Evolutionary conservation across 2,329 filamentous ascomycete species (phyloP), one percentile per base, ranked within the genome.

Genomic region (Pezicula rhizophila): DNA sequence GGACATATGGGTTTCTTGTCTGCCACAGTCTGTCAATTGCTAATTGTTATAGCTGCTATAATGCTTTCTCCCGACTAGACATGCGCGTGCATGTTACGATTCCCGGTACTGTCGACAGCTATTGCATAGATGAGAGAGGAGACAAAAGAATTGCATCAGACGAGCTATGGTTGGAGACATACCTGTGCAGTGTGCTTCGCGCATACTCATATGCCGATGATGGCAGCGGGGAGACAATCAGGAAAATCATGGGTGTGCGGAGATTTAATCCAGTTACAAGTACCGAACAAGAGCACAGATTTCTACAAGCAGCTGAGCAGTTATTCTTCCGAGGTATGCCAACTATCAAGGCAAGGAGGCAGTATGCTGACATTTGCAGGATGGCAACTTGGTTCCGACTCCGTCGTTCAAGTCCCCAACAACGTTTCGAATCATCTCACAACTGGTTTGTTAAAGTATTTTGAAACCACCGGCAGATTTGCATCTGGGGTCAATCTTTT

Each of bases 71-170:
- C 5, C 82, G 95, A 56, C 78, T 97, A 46, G 93, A 99, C 64
- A 99, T 99, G 93, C 89, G 93, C 52, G 92, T 99, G 11, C 91
- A 97, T 64, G 92, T 99, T 51, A 92, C 91, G 56, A 97, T 99
- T 56, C 93, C 93, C 15, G 93, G 93, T 52, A 93, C 88, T 8
- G 89, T 99, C 46, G 92, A 99, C 68, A 95, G 89, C 69, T 97
- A 96, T 67, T 97, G 92, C 67, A 87, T 99, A 50, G 92, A 99
- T 67, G 93, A 99, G 71, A 84, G 91, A 61, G 93, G 93, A 57
- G 92, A 96, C 67, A 96, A 95, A 73, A 82, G 90, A 57, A 87
- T 93, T 57, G 89, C 92, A 12, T 92, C 91, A 0, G 93, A 99
- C 56, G 88, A 92, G 28, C 77, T 99, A 35, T 99, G 93, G 93